Percentiles rank a stretch among this genome's conserved stretches.
phyloP scores from a whole-genome alignment of 2,329 filamentous ascomycete genomes.

The Paracamarosporium sp. region DNA sequence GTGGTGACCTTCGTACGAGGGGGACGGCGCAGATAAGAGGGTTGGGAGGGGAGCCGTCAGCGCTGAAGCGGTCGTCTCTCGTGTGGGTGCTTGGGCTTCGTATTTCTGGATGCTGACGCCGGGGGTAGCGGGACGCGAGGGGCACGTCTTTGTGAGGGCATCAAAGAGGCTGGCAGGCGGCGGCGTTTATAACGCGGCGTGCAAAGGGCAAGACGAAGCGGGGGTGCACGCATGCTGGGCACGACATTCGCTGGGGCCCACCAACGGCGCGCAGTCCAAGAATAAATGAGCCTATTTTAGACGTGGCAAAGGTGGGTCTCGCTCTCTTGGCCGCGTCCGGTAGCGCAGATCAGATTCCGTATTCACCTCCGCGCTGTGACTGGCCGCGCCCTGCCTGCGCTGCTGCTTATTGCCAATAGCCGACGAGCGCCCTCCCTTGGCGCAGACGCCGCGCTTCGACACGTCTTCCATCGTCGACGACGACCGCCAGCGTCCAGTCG shows the following conservation, averaged over 20 bases:
- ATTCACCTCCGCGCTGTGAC: not conserved
- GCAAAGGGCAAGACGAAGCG: constrained; percentile 1
- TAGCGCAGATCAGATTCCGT: not conserved
- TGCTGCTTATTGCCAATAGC: constrained; percentile 11
- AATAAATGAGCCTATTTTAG: not conserved
- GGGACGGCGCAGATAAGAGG: constrained; percentile 15
- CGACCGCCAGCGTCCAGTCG: not conserved
- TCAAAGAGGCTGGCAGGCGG: not conserved
- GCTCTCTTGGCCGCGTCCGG: not conserved
- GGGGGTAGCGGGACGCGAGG: not conserved
- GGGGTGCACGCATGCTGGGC: not conserved
- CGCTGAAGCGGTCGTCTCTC: constrained; percentile 3
- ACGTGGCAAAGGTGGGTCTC: not conserved
- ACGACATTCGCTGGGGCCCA: not conserved
- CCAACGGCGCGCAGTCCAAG: not conserved
- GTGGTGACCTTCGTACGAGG: constrained; percentile 15
- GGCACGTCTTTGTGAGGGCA: not conserved
- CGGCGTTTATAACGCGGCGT: constrained; percentile 4
- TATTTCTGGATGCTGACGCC: constrained; percentile 13
- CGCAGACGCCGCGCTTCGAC: constrained; percentile 1
- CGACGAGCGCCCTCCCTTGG: not conserved
- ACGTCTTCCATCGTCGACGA: not conserved
- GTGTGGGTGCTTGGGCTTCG: constrained; percentile 9
- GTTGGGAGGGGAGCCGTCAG: constrained; percentile 10
- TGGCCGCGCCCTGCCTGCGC: not conserved